These are phyloP conservation scores for Massarina eburnea DNA, from an alignment of 2,329 filamentous ascomycete genomes.

Conservation along the genomic window DNA sequence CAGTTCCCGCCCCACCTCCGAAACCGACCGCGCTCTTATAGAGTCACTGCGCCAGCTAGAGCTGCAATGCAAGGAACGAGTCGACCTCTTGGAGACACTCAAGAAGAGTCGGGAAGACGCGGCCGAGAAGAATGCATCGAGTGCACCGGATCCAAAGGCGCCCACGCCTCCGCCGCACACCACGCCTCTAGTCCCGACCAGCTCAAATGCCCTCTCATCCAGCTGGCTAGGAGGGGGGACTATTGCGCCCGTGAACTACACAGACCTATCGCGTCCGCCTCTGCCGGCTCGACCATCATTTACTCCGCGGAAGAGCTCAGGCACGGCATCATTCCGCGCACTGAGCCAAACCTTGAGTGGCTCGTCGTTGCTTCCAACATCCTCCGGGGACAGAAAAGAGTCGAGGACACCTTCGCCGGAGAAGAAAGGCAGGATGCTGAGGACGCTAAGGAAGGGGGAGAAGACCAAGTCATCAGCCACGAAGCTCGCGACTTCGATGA, in stretches of 20 bases:
- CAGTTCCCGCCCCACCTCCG: slow-evolving; percentile 69
- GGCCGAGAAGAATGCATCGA: slow-evolving; percentile 36
- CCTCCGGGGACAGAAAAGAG: slow-evolving; percentile 44
- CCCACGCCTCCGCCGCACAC: slow-evolving; percentile 27
- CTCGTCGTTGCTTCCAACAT: slow-evolving; percentile 36
- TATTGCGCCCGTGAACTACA: slow-evolving; percentile 77
- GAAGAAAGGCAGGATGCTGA: slow-evolving; percentile 60
- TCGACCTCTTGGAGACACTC: slow-evolving; percentile 83
- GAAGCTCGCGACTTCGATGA: slow-evolving; percentile 48
- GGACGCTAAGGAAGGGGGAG: slow-evolving; percentile 53
- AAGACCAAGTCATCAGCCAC: slow-evolving; percentile 51
- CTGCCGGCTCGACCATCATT: slow-evolving; percentile 59
- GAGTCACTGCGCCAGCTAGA: slow-evolving; percentile 83
- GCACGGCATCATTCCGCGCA: slow-evolving; percentile 24
- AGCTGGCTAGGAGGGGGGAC: slow-evolving; percentile 76
- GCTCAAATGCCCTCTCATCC: slow-evolving; percentile 16
- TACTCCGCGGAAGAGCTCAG: slow-evolving; percentile 50
- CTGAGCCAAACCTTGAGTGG: slow-evolving; percentile 24
- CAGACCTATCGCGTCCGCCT: slow-evolving; percentile 71
- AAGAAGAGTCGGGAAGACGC: slow-evolving; percentile 64
- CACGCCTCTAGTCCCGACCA: slow-evolving; percentile 11
- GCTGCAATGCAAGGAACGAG: slow-evolving; percentile 87
- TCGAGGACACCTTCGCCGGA: slow-evolving; percentile 65
- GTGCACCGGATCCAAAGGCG: slow-evolving; percentile 20
- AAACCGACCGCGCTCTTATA: slow-evolving; percentile 80